Evolutionary conservation across 2,329 filamentous ascomycete species (phyloP).

Genomic region (Ophiosphaerella narmari): DNA sequence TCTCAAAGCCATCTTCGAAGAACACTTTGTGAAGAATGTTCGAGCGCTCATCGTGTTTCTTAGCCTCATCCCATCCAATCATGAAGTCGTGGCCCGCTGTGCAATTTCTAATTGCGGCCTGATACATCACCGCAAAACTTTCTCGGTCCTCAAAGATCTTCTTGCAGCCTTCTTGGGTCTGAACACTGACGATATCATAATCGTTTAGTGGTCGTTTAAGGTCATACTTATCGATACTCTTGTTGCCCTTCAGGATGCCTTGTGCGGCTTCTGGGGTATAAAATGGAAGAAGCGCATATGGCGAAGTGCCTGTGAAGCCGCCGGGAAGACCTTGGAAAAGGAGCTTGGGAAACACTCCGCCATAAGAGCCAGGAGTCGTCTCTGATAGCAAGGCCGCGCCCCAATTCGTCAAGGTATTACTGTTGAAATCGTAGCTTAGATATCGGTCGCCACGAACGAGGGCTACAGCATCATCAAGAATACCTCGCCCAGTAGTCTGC

Average conservation of each 20-base stretch:
- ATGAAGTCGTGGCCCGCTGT: constrained; percentile 61
- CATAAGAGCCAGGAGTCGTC: constrained; percentile 49
- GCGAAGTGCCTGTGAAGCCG: constrained; percentile 55
- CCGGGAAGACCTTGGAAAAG: constrained; percentile 55
- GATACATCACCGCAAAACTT: constrained; percentile 54
- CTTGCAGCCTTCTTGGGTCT: constrained; percentile 57
- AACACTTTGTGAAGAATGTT: constrained; percentile 55
- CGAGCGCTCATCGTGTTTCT: constrained; percentile 45
- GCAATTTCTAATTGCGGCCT: constrained; percentile 67
- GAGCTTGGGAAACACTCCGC: constrained; percentile 50
- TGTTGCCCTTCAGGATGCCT: constrained; percentile 54
- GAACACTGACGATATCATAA: constrained; percentile 52
- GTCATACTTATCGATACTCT: constrained; percentile 54
- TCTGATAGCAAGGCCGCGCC: constrained; percentile 52
- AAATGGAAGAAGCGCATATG: constrained; percentile 56
- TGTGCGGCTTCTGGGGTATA: constrained; percentile 56
- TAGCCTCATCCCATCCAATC: constrained; percentile 50
- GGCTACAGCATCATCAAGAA: constrained; percentile 75
- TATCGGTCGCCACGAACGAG: constrained; percentile 76
- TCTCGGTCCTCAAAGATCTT: constrained; percentile 56
- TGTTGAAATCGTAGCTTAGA: constrained; percentile 70
- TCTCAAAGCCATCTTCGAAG: constrained; percentile 65
- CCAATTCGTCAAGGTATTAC: constrained; percentile 51
- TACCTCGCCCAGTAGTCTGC: constrained; percentile 75
- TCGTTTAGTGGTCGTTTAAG: constrained; percentile 49